Evolutionary conservation across 345 rosid genomes (phyloP).

Genomic region (Lepidium aucheri): DNA sequence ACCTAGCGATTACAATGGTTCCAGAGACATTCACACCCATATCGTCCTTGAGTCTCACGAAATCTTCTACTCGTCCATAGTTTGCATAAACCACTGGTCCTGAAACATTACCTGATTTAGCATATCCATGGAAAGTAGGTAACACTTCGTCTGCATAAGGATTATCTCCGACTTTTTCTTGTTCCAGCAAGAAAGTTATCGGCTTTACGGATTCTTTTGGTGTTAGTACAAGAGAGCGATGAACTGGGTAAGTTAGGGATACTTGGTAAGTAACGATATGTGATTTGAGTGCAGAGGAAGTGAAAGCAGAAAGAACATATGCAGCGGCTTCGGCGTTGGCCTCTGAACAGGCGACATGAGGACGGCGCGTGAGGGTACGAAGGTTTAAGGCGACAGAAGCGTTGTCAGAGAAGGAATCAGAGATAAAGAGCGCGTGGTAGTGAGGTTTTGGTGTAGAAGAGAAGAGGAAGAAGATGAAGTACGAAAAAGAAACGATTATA

Average conservation of each 20-base stretch:
- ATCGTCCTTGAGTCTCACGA: conserved; percentile 32
- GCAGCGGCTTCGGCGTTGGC: conserved; percentile 76
- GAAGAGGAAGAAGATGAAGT: conserved; percentile 17
- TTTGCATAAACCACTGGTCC: conserved; percentile 64
- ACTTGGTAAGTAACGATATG: conserved; percentile 49
- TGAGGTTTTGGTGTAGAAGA: conserved; percentile 39
- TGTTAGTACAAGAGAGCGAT: conserved; percentile 45
- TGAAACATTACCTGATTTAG: conserved; percentile 54
- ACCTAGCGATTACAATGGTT: conserved; percentile 47
- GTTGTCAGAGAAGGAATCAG: conserved; percentile 52
- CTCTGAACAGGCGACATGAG: conserved; percentile 66
- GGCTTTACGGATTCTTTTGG: conserved; percentile 24
- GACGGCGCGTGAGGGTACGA: conserved; percentile 64
- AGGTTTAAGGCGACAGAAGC: conserved; percentile 54
- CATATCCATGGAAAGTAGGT: conserved; percentile 73
- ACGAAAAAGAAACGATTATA: conserved; percentile 33
- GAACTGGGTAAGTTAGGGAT: conserved; percentile 57
- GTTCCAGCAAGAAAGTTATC: conserved; percentile 33
- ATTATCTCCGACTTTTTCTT: conserved; percentile 51
- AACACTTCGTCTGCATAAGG: conserved; percentile 59
- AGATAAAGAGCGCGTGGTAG: conserved; percentile 49
- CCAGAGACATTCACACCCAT: conserved; percentile 46
- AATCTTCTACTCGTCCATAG: conserved; percentile 70
- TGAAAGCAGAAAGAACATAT: conserved; percentile 44
- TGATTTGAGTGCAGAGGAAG: conserved; percentile 34